Base-by-base conservation (phyloP, 352 stramenopile species). In the Globisporangium acanthophoron region DNA sequence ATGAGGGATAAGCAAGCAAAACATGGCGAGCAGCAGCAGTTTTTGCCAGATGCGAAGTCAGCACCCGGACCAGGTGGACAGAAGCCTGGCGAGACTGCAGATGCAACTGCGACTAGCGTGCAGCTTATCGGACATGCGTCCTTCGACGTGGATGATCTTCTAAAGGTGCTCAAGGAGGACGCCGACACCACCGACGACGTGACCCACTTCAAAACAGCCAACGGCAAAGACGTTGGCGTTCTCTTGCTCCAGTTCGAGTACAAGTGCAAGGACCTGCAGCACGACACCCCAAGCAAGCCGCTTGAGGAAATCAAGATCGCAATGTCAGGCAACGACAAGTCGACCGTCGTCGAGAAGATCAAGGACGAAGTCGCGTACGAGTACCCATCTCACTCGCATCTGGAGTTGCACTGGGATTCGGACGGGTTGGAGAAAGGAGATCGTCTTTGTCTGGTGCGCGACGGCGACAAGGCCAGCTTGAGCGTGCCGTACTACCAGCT, bases 141-240 rank as follows among this genome's bases (percentile, higher is more conserved):
- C 3, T 80, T 83, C 49, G 66, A 82, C 20, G n/a, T 83, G 11
- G 48, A 56, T 5, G 66, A 80, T 2, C 65, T 83, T 0, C 44
- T 83, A 2, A 57, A 66, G n/a, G 73, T 81, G 5, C 56, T 86
- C 0, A 69, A 81, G 18, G 65, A 73, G n/a, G 73, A 86, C 44
- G 69, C 59, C 3, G 66, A 75, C 21, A 40, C 66, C 5, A 83
- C 73, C 0, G 62, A 79, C 18, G 76, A 81, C 33, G 47, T 86
- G 5, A 62, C 63, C 7, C 62, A 69, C 8, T 72, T 86, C 13
- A 61, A 55, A 8, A 82, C 71, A 0, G 65, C 70, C 15, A 50
- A 66, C 0, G 52, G 74, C 53, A 65, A 69, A n/a, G 73, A 80
- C 33, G 65, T 78, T 3, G 73, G 73, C 2, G 63, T 76, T 5